A percentile compares a stretch with the other conserved stretches of the same genome.
These are phyloP conservation scores for Venustampulla echinocandica DNA, from an alignment of 495 filamentous ascomycete genomes.

Conservation along the genomic window DNA sequence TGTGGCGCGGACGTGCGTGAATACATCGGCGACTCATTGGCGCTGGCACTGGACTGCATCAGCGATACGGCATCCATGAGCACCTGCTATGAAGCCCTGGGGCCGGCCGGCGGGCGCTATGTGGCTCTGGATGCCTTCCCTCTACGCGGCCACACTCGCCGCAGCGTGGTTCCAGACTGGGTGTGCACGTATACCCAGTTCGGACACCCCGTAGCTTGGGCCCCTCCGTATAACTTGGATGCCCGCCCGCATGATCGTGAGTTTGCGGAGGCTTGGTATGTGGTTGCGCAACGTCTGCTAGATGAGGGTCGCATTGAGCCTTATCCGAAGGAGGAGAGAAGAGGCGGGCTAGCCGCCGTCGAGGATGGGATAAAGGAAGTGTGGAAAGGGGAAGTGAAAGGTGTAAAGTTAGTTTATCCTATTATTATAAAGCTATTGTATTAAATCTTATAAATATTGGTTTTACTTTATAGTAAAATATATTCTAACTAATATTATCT, in stretches of 20 bases:
- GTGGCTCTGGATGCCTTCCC: conserved; percentile 29
- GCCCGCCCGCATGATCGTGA: not conserved
- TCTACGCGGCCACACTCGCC: not conserved
- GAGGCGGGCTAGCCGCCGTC: not conserved
- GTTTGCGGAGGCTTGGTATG: not conserved
- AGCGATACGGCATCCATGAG: conserved; percentile 24
- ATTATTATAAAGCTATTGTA: no score
- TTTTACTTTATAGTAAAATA: no score
- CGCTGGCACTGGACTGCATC: conserved; percentile 29
- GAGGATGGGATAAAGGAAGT: not conserved
- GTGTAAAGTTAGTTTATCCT: no score
- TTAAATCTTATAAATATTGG: no score
- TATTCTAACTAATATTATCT: no score
- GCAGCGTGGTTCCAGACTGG: conserved; percentile 10
- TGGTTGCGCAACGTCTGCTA: not conserved
- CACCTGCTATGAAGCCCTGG: conserved; percentile 34
- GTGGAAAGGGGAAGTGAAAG: not conserved
- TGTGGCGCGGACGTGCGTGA: conserved; percentile 27
- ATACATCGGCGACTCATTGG: conserved; percentile 26
- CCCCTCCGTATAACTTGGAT: not conserved
- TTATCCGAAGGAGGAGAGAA: not conserved
- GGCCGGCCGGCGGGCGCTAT: conserved; percentile 36
- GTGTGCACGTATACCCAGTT: conserved; percentile 26
- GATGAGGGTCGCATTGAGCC: not conserved
- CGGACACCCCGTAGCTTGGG: conserved; percentile 18